Evolutionary conservation across 116 monocot genomes (phyloP), one percentile per base, ranked within the genome.

Genomic region (Cymodocea nodosa): DNA sequence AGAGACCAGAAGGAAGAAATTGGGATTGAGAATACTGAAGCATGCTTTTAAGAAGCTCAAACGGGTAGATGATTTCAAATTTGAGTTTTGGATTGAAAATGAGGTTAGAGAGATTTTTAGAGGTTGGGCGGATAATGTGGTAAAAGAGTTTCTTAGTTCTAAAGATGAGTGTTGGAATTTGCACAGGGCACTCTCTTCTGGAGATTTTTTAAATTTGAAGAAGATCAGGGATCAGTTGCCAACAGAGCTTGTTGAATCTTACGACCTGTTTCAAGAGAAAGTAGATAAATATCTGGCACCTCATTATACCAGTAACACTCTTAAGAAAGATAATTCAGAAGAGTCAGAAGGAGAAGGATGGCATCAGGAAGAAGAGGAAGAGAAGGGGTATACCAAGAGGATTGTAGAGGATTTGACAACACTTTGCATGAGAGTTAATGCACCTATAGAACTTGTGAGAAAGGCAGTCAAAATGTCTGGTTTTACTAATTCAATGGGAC

Each of bases 401-500:
- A 91, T 83, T 15, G 83, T 97, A 52, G 78, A 97, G 61, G 97
- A 97, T 68, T 75, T 97, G 70, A 79, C 85, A 9, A 80, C 88
- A 70, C 65, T 91, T 54, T 64, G 72, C 37, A 80, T 97, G 74
- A 90, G 76, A 77, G 90, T 91, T 35, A 78, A 80, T 69, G 85
- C 90, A 35, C 97, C 97, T 13, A 75, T 91, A 11, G 82, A 88
- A 49, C 83, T 83, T 30, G 82, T 97, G 30, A 87, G 85, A 70
- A 85, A 60, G 68, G 68, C 87, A 14, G 83, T 91, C 2, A 91
- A 85, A 73, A 71, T 91, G 71, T 85, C 85, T 57, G 78, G 83
- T 6, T 87, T 97, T 63, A 91, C 97, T 9, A 97, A 97, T 71
- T 67, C 79, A 2, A 97, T 85, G 97, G 97, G 97, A 17, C 79